Conservation (phyloP, 305 asterid species). For the Fraxinus latifolia region DNA sequence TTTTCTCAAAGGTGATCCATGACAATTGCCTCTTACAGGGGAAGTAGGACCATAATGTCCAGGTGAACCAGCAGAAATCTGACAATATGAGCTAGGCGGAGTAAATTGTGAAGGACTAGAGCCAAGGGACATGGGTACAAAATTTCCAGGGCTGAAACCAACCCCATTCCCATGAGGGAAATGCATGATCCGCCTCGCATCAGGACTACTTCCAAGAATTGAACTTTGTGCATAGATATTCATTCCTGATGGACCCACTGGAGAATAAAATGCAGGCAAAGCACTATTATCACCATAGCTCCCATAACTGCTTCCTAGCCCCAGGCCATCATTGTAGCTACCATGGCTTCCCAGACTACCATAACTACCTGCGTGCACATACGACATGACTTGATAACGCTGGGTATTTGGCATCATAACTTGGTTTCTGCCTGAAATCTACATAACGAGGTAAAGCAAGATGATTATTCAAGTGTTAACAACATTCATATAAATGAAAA, state of each 20-base stretch:
- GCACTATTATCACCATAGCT: constrained; percentile 86
- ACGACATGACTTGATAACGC: constrained; percentile 68
- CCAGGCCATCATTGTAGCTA: constrained; percentile 79
- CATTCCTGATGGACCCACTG: constrained; percentile 88
- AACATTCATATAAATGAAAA: constrained; percentile 18
- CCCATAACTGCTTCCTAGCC: constrained; percentile 87
- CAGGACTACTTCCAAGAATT: constrained; percentile 83
- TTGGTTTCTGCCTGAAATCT: constrained; percentile 74
- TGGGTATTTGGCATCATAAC: constrained; percentile 68
- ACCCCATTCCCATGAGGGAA: constrained; percentile 69
- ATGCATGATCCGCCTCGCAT: constrained; percentile 76
- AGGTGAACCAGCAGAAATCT: constrained; percentile 75
- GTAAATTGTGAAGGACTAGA: constrained; percentile 96
- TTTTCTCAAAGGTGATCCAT: constrained; percentile 90
- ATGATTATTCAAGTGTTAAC: constrained; percentile 9
- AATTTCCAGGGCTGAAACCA: constrained; percentile 90
- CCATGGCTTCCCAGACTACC: constrained; percentile 99
- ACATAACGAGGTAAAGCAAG: constrained; percentile 34
- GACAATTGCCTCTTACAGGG: constrained; percentile 80
- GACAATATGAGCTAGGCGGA: constrained; percentile 80
- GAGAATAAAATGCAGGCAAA: constrained; percentile 81
- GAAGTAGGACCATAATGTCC: constrained; percentile 95
- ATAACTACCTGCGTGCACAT: constrained; percentile 85
- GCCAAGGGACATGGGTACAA: constrained; percentile 92
- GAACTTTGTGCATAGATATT: constrained; percentile 65